These are phyloP conservation scores for Glycine soja DNA, from an alignment of 306 rosid genomes.

Conservation along the genomic window DNA sequence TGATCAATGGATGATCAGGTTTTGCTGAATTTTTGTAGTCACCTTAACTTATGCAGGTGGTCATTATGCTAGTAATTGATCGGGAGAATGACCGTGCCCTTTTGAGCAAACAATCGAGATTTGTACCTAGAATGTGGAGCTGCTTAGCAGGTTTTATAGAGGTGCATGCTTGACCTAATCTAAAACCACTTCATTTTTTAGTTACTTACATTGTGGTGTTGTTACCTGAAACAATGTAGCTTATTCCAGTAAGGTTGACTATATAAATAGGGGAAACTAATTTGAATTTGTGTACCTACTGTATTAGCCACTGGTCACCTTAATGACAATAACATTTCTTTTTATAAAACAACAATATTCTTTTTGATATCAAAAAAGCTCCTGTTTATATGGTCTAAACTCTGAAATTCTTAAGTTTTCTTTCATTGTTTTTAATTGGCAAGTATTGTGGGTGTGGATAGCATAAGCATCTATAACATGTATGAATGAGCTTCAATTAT, in stretches of 20 bases:
- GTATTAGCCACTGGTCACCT: conserved; percentile 1
- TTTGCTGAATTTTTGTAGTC: conserved; percentile 39
- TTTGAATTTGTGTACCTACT: conserved; percentile 3
- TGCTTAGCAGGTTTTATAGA: conserved; percentile 96
- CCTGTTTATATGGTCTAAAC: not conserved
- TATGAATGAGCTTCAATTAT: not conserved
- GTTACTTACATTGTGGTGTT: conserved; percentile 1
- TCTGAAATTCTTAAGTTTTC: not conserved
- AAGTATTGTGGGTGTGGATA: not conserved
- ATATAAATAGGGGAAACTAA: conserved; percentile 23
- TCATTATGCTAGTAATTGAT: conserved; percentile 90
- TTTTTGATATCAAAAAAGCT: conserved; percentile 1
- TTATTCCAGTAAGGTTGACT: conserved; percentile 15
- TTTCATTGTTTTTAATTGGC: conserved; percentile 7
- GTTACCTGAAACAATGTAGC: not conserved
- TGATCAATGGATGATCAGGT: conserved; percentile 37
- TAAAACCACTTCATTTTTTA: conserved; percentile 16
- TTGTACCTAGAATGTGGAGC: conserved; percentile 93
- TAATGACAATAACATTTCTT: not conserved
- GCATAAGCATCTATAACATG: not conserved
- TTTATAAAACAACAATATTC: not conserved
- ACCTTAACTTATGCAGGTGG: conserved; percentile 68
- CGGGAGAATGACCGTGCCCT: conserved; percentile 80
- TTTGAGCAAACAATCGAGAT: conserved; percentile 76
- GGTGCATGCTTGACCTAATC: conserved; percentile 58